Conservation (phyloP, 176 grass and related monocot species). For the Carex pumila region DNA sequence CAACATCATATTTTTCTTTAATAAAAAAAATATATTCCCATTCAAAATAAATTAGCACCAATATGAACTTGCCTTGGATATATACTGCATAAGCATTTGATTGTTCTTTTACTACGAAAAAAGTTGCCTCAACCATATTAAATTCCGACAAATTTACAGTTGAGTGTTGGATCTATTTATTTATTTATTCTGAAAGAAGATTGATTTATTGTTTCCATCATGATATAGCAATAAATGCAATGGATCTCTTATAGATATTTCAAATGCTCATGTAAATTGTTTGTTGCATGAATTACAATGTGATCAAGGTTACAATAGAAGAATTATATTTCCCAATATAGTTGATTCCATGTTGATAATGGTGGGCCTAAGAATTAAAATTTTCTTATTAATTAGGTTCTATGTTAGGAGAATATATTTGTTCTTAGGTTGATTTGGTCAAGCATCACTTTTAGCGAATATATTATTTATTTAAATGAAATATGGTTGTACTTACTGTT, state of each 20-base stretch:
- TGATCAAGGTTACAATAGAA: background rate
- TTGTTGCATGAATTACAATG: background rate
- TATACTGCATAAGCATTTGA: background rate
- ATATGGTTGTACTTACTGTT: background rate
- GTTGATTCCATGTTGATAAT: background rate
- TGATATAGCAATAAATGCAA: background rate
- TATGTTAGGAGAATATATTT: background rate
- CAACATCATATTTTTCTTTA: background rate
- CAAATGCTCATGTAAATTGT: background rate
- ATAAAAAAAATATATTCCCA: background rate
- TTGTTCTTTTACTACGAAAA: background rate
- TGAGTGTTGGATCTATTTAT: background rate
- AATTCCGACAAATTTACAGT: constrained; percentile 3
- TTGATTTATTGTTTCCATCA: background rate
- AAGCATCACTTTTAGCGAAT: background rate
- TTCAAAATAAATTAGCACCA: background rate
- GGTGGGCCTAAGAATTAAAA: background rate
- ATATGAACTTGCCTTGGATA: background rate
- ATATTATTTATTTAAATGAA: background rate
- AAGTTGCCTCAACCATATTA: background rate
- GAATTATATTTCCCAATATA: background rate
- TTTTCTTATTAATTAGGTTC: background rate
- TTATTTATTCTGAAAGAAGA: background rate
- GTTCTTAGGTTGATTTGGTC: background rate
- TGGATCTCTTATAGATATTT: background rate